Conservation (phyloP, 805 yeast species). For the Candida koratica region DNA sequence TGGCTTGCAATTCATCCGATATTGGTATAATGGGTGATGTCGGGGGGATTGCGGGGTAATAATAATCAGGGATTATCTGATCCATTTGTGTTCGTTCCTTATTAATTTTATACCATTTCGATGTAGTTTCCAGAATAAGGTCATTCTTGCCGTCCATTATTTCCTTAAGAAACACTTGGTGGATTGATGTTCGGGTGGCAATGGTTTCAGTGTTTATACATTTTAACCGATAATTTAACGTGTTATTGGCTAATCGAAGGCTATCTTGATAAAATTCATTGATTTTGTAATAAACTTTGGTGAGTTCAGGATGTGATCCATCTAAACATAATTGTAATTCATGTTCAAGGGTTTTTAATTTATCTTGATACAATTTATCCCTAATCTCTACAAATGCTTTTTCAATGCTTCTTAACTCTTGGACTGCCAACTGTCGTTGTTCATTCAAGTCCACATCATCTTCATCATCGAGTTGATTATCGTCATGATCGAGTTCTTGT, state of each 20-base stretch:
- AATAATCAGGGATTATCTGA: constrained; percentile 53
- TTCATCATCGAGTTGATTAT: constrained; percentile 13
- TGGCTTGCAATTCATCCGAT: constrained; percentile 15
- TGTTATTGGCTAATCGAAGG: constrained; percentile 43
- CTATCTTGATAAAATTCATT: constrained; percentile 71
- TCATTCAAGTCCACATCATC: constrained; percentile 30
- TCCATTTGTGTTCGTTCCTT: constrained; percentile 84
- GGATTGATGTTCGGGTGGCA: constrained; percentile 74
- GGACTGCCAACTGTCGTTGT: constrained; percentile 60
- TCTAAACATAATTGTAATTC: constrained; percentile 83
- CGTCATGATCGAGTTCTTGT: constrained; percentile 1
- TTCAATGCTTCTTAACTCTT: constrained; percentile 75
- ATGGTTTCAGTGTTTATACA: constrained; percentile 78
- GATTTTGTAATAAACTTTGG: constrained; percentile 65
- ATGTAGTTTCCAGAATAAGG: constrained; percentile 69
- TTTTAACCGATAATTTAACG: constrained; percentile 56
- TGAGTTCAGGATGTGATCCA: constrained; percentile 89
- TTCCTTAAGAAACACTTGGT: constrained; percentile 74
- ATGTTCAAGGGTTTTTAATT: constrained; percentile 67
- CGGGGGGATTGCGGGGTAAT: constrained; percentile 38
- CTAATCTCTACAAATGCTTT: constrained; percentile 80
- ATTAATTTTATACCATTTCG: constrained; percentile 88
- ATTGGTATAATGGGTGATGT: background rate
- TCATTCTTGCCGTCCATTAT: constrained; percentile 62
- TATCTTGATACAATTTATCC: constrained; percentile 81